phyloP scores from a whole-genome alignment of 2,329 filamentous ascomycete species.

The Dendryphion nanum region DNA sequence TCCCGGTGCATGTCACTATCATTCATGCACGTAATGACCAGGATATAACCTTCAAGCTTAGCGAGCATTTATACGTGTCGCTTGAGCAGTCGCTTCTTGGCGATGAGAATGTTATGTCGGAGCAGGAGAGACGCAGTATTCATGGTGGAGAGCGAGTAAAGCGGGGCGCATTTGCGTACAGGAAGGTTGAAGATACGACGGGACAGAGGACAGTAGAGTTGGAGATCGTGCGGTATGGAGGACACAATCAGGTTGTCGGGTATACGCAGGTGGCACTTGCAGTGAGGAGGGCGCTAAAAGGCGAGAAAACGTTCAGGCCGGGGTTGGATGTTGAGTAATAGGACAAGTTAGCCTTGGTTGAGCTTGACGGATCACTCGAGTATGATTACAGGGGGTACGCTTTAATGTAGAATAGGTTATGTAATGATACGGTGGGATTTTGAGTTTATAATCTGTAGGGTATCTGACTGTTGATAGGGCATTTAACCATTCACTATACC shows the following conservation, averaged over 20 bases:
- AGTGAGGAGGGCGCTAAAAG: constrained; percentile 64
- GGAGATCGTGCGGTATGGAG: constrained; percentile 46
- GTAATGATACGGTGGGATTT: too few relatives aligned
- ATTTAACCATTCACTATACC: too few relatives aligned
- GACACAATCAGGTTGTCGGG: constrained; percentile 67
- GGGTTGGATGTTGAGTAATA: constrained; percentile 31
- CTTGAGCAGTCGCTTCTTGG: constrained; percentile 29
- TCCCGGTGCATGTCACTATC: constrained; percentile 62
- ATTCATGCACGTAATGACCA: constrained; percentile 78
- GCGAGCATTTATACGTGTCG: constrained; percentile 35
- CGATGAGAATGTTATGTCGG: constrained; percentile 21
- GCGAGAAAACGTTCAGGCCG: constrained; percentile 14
- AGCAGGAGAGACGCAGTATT: constrained; percentile 30
- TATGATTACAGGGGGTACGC: too few relatives aligned
- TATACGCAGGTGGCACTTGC: constrained; percentile 64
- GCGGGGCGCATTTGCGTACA: constrained; percentile 37
- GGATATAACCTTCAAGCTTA: constrained; percentile 76
- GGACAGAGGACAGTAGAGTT: constrained; percentile 36
- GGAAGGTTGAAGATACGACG: constrained; percentile 27
- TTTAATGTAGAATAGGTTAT: too few relatives aligned
- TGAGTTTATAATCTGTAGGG: too few relatives aligned
- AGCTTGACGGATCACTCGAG: too few relatives aligned
- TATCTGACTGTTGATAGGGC: too few relatives aligned
- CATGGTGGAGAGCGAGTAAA: constrained; percentile 30
- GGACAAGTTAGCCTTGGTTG: too few relatives aligned